These are phyloP conservation scores for Pichia sorboxylosa DNA, from an alignment of 1,139 yeast species.

Conservation along the genomic window DNA sequence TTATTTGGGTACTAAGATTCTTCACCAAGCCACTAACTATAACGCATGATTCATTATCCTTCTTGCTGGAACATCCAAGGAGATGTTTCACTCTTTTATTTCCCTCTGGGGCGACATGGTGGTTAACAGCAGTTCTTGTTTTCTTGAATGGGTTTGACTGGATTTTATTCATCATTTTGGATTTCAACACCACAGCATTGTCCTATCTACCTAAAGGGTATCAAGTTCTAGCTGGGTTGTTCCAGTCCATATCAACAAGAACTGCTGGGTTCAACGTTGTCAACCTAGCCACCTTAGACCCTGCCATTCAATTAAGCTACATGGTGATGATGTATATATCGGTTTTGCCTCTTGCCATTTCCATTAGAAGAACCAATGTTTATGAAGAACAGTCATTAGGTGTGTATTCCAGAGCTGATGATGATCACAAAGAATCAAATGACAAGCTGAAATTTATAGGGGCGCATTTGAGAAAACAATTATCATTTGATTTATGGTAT, in stretches of 20 bases:
- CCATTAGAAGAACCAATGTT: constrained; percentile 91
- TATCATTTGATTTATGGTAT: constrained; percentile 93
- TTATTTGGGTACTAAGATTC: constrained; percentile 71
- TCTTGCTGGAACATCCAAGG: constrained; percentile 88
- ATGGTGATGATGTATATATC: constrained; percentile 97
- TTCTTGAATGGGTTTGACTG: constrained; percentile 67
- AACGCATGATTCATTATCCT: constrained; percentile 68
- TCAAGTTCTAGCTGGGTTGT: constrained; percentile 68
- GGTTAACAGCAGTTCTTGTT: constrained; percentile 69
- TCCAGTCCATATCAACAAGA: constrained; percentile 85
- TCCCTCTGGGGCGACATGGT: constrained; percentile 92
- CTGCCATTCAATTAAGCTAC: constrained; percentile 88
- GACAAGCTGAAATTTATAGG: constrained; percentile 45
- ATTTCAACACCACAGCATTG: constrained; percentile 42
- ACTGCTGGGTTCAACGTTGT: constrained; percentile 84
- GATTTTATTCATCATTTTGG: constrained; percentile 67
- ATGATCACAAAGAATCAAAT: constrained; percentile 17
- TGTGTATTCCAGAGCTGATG: constrained; percentile 38
- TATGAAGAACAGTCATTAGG: constrained; percentile 96
- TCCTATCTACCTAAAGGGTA: constrained; percentile 48
- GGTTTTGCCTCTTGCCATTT: constrained; percentile 88
- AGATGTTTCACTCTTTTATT: constrained; percentile 89
- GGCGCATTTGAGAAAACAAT: constrained; percentile 80
- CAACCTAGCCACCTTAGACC: constrained; percentile 58
- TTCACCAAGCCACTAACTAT: constrained; percentile 54